Percentiles rank a stretch among this genome's conserved stretches.
These are phyloP conservation scores for Colletotrichum sp. DNA, from an alignment of 2,329 filamentous ascomycete genomes.

Conservation along the genomic window DNA sequence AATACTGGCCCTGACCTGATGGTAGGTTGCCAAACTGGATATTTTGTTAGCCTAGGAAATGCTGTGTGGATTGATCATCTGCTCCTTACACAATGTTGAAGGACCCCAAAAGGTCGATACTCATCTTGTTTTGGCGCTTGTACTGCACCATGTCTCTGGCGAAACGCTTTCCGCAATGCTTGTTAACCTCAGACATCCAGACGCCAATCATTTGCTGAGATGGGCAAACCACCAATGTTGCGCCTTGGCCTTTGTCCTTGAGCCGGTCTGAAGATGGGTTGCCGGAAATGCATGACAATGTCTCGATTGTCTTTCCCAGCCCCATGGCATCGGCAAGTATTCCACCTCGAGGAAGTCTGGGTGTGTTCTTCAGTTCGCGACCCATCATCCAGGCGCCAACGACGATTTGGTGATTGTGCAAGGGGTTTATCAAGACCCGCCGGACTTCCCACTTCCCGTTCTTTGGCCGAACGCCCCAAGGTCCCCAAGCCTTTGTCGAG, in stretches of 20 bases:
- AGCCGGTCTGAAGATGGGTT: constrained; percentile 45
- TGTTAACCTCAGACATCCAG: constrained; percentile 32
- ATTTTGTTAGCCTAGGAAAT: no score
- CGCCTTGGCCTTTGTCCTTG: constrained; percentile 34
- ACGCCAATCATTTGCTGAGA: constrained; percentile 25
- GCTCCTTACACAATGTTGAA: no score
- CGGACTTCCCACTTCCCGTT: no score
- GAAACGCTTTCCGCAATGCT: constrained; percentile 23
- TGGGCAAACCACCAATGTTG: constrained; percentile 38
- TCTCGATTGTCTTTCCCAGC: constrained; percentile 67
- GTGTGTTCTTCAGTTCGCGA: constrained; percentile 44
- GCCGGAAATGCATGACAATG: constrained; percentile 37
- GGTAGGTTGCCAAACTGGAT: no score
- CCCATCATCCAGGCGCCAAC: constrained; percentile 59
- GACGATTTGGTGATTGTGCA: constrained; percentile 51
- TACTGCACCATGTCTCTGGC: neutral
- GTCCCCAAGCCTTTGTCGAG: neutral
- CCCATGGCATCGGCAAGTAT: constrained; percentile 70
- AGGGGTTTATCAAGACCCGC: no score
- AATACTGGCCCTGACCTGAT: no score
- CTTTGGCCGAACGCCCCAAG: no score
- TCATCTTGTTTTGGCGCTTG: constrained; percentile 12
- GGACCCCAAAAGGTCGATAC: neutral
- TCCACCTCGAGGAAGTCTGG: constrained; percentile 45
- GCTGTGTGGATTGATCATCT: no score